A percentile compares a stretch with the other conserved stretches of the same genome.
phyloP scores from a whole-genome alignment of 371 early-diverging fungal genomes.

The Dichotomocladium elegans region DNA sequence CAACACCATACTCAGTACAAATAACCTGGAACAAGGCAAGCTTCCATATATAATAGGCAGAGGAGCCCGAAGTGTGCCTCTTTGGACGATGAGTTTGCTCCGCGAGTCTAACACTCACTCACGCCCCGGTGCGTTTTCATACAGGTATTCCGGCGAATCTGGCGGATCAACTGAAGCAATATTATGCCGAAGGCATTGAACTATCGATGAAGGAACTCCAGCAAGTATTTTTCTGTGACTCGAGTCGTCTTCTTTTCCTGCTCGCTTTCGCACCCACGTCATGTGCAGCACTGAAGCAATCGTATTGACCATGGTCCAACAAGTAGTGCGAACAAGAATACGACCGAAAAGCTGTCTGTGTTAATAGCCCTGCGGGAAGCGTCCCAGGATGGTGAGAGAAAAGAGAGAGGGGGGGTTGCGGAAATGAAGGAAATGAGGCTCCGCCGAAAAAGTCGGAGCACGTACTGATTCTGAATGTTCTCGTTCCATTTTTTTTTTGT shows the following conservation, averaged over 20 bases:
- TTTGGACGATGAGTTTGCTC: too few species aligned
- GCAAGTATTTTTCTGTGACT: background rate
- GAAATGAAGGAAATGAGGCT: background rate
- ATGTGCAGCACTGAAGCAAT: too few species aligned
- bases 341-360: background rate
- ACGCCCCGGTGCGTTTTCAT: too few species aligned
- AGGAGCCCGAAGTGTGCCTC: too few species aligned
- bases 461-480: background rate
- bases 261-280: too few species aligned
- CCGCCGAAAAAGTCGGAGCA: background rate
- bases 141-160: background rate
- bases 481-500: background rate
- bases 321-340: background rate
- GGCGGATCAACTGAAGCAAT: background rate
- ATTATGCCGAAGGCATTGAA: background rate
- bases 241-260: too few species aligned
- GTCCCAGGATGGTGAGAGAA: background rate
- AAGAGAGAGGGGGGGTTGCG: background rate
- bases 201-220: background rate
- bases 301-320: too few species aligned
- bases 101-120: too few species aligned
- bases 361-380: background rate
- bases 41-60: too few species aligned
- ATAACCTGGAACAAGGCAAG: background rate
- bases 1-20: background rate